phyloP scores from a whole-genome alignment of 2,329 filamentous ascomycete genomes.

The Zymoseptoria crescenta region DNA sequence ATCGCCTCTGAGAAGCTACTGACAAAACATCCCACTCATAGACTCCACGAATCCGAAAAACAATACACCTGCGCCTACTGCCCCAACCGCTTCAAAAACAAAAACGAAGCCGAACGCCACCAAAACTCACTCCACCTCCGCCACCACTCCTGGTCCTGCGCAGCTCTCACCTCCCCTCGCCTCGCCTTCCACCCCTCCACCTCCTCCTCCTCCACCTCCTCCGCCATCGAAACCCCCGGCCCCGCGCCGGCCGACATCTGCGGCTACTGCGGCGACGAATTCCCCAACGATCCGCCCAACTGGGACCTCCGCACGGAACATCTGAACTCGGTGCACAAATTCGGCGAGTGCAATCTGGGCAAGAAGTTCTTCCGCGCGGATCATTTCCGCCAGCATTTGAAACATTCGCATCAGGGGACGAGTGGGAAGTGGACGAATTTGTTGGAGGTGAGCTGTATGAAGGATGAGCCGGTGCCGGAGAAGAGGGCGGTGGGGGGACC shows the following conservation, averaged over 20 bases:
- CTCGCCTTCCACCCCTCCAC: conserved; percentile 82
- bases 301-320: conserved; percentile 85
- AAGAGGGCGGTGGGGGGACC: conserved; percentile 13
- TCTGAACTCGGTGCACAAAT: conserved; percentile 87
- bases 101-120: conserved; percentile 94
- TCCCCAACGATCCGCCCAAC: conserved; percentile 74
- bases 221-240: conserved; percentile 64
- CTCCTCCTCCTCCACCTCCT: conserved; percentile 52
- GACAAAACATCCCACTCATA: conserved; percentile 37
- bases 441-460: conserved; percentile 93
- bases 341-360: conserved; percentile 92
- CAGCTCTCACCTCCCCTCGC: conserved; percentile 64
- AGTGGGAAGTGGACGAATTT: conserved; percentile 99
- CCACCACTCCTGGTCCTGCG: conserved; percentile 94
- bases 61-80: conserved; percentile 92
- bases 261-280: conserved; percentile 93
- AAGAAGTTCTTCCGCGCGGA: conserved; percentile 98
- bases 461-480: conserved; percentile 64
- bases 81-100: conserved; percentile 95
- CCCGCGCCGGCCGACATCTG: conserved; percentile 70
- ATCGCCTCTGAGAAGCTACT: background rate
- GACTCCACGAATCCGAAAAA: conserved; percentile 85
- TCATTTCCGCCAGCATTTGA: conserved; percentile 95
- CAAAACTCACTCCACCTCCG: conserved; percentile 91
- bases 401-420: conserved; percentile 91